Evolutionary conservation across 176 grass and related monocot genomes (phyloP), one percentile per base, ranked within the genome.

Genomic region (Bolboschoenus planiculmis): DNA sequence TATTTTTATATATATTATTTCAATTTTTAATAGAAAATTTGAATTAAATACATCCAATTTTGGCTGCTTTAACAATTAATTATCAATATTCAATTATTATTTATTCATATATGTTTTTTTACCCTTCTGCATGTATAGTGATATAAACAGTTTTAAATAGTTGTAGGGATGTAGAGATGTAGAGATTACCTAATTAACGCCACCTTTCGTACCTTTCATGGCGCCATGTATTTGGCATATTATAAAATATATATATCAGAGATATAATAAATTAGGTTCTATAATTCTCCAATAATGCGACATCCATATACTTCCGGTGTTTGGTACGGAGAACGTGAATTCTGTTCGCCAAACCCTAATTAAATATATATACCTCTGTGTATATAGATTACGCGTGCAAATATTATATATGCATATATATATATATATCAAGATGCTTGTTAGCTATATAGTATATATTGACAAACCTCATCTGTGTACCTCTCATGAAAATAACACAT

Each of bases 371-470:
- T 40, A 82, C 0, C 21, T 82, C 24, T 65, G 10, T 53, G 46
- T 48, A 2, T 31, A 59, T 59, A 21, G 48, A 36, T 57, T 59
- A 24, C 78, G 79, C 79, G 36, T 82, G 57, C 18, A 39, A 82
- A 63, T 82, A 82, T 82, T 82, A 82, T 82, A 81, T n/a, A n/a
- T 82, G 57, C 18, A 39, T 64, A 63, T 82, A 82, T 82, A 82
- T 82, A 81, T 81, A 7, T 50, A 79, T 5, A 56, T 37, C 29
- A 79, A 36, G 47, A 79, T 79, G 39, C 77, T 39, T 1, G 29
- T 79, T 6, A 18, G 8, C 33, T 40, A 30, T 74, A 23, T 74
- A 44, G 13, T 67, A 67, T 21, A 18, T 66, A 68, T 47, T 72
- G 9, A 7, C 37, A 59, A 48, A 9, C 47, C 47, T 50, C 47